A percentile compares a stretch with the other conserved stretches of the same genome.
Conservation (phyloP, 805 yeast species). For the Metschnikowia peoriensis region DNA sequence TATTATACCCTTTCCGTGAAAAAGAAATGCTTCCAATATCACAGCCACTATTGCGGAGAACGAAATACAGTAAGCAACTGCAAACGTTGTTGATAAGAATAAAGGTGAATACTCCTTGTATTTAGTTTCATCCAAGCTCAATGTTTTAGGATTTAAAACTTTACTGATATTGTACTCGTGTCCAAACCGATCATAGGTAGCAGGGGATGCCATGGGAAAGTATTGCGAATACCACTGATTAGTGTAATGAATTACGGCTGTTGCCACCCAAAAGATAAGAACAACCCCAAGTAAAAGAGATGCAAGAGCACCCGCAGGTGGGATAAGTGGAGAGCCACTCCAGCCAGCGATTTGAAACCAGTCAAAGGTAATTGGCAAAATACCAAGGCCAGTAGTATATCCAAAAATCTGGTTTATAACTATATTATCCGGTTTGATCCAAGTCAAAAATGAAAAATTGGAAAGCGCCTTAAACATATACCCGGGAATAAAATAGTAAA, state of each 20-base stretch:
- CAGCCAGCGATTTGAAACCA: slow-evolving; percentile 21
- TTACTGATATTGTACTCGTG: slow-evolving; percentile 18
- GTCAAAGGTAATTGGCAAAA: slow-evolving; percentile 16
- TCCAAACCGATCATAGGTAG: slow-evolving; percentile 21
- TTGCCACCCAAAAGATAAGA: slow-evolving; percentile 17
- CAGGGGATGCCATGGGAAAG: slow-evolving; percentile 22
- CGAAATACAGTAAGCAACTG: slow-evolving; percentile 21
- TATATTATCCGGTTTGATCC: slow-evolving; percentile 13
- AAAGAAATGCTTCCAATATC: slow-evolving; percentile 19
- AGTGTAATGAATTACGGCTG: slow-evolving; percentile 21
- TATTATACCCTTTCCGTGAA: slow-evolving; percentile 21
- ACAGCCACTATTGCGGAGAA: slow-evolving; percentile 23
- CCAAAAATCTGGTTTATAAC: slow-evolving; percentile 16
- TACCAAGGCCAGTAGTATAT: slow-evolving; percentile 11
- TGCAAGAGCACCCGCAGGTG: slow-evolving; percentile 20
- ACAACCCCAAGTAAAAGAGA: slow-evolving; percentile 19
- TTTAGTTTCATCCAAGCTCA: slow-evolving; percentile 16
- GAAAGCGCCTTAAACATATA: slow-evolving; percentile 14
- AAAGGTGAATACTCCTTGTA: slow-evolving; percentile 22
- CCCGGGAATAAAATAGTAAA: slow-evolving; percentile 17
- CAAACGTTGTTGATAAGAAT: slow-evolving; percentile 21
- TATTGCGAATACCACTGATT: slow-evolving; percentile 24
- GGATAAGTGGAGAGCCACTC: slow-evolving; percentile 20
- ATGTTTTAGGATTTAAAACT: slow-evolving; percentile 15
- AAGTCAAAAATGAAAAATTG: slow-evolving; percentile 12